A percentile compares a stretch with the other conserved stretches of the same genome.
Conservation (phyloP, 352 stramenopile genomes). For the Globisporangium paroecandrum region DNA sequence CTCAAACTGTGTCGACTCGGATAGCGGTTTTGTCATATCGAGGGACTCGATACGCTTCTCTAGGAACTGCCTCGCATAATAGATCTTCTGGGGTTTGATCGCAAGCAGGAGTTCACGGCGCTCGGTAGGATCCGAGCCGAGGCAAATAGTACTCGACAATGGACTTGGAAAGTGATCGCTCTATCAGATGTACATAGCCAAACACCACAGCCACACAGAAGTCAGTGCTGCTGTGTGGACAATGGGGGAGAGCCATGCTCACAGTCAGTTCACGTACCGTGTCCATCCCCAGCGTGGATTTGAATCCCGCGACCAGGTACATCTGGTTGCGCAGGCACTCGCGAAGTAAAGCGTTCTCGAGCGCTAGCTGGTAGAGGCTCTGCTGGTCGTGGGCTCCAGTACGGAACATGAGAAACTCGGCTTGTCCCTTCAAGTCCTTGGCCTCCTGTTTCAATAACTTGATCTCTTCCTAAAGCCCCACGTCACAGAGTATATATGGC, state of each 20-base stretch:
- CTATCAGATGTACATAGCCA: background rate
- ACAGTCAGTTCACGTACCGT: background rate
- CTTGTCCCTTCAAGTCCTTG: background rate
- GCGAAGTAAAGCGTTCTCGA: background rate
- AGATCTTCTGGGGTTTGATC: background rate
- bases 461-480: background rate
- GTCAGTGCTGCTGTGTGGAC: too few relatives aligned
- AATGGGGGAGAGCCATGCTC: too few relatives aligned
- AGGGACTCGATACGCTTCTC: constrained; percentile 18
- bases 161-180: background rate
- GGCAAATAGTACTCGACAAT: background rate
- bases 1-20: constrained; percentile 38
- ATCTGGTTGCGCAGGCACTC: background rate
- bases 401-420: background rate
- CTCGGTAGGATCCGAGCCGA: background rate
- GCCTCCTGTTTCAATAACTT: background rate
- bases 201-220: too few relatives aligned
- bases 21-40: constrained; percentile 19
- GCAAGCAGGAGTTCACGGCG: background rate
- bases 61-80: constrained; percentile 20
- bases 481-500: too few relatives aligned
- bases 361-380: background rate
- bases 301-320: background rate
- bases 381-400: background rate
- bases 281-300: background rate